These are phyloP conservation scores for Phytophthora aleatoria DNA, from an alignment of 352 stramenopile species.

Conservation along the genomic window DNA sequence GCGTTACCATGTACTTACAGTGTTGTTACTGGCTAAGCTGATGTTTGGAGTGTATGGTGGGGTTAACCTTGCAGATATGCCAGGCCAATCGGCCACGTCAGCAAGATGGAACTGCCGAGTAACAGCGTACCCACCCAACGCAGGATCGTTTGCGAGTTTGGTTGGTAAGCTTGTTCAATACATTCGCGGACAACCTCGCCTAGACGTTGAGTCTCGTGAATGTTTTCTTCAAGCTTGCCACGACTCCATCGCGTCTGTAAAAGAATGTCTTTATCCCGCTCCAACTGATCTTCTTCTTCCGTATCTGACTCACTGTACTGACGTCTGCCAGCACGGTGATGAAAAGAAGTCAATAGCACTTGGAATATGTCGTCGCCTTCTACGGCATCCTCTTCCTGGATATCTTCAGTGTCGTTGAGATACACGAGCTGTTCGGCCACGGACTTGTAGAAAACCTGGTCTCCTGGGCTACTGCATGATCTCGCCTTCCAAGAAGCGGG, in stretches of 20 bases:
- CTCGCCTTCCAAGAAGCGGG: not conserved
- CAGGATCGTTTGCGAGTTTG: not conserved
- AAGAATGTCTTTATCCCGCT: not conserved
- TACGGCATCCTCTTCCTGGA: constrained; percentile 13
- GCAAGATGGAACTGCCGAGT: constrained; percentile 24
- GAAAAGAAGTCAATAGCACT: constrained; percentile 13
- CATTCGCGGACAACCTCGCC: not conserved
- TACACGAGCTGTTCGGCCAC: not conserved
- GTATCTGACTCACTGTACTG: not conserved
- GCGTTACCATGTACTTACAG: not conserved
- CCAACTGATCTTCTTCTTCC: not conserved
- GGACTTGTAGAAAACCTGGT: not conserved
- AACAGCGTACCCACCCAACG: constrained; percentile 13
- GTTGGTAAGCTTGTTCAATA: not conserved
- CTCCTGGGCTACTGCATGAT: too few species aligned
- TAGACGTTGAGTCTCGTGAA: not conserved
- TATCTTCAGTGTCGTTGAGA: not conserved
- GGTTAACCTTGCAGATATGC: constrained; percentile 14
- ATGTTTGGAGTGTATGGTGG: not conserved
- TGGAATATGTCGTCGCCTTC: constrained; percentile 20
- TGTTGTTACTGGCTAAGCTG: not conserved
- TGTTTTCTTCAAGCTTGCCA: not conserved
- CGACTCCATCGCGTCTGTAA: not conserved
- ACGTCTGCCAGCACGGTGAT: not conserved
- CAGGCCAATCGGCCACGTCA: constrained; percentile 24